These are phyloP conservation scores for Fusarium sp. DNA, from an alignment of 2,329 filamentous ascomycete genomes.

Conservation along the genomic window DNA sequence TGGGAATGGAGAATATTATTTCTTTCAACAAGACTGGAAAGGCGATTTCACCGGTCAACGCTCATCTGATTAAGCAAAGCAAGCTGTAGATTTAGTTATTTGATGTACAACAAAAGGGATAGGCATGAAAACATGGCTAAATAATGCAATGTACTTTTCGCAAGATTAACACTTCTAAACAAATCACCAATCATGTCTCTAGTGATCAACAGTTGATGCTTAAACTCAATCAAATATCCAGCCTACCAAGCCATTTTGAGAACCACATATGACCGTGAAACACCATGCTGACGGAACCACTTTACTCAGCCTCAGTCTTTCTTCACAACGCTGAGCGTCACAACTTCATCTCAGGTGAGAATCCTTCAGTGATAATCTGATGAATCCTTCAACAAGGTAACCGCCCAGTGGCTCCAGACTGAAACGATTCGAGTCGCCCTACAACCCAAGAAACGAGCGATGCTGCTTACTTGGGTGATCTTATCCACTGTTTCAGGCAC, in stretches of 20 bases:
- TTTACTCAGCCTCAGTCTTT: background rate
- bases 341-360: slow-evolving; percentile 11
- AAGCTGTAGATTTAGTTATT: slow-evolving; percentile 23
- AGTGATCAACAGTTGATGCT: background rate
- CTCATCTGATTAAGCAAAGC: slow-evolving; percentile 43
- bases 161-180: too few relatives aligned
- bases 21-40: slow-evolving; percentile 38
- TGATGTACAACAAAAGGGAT: background rate
- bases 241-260: background rate
- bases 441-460: background rate
- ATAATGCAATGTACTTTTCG: background rate
- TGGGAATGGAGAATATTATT: slow-evolving; percentile 44
- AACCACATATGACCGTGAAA: background rate
- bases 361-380: slow-evolving; percentile 15
- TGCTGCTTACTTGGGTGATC: background rate
- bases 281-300: background rate
- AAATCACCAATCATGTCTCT: too few relatives aligned
- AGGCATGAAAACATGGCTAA: background rate
- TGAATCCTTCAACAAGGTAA: background rate
- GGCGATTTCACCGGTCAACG: slow-evolving; percentile 42
- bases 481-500: background rate
- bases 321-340: background rate
- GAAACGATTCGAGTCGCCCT: slow-evolving; percentile 13
- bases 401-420: fast-evolving
- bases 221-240: background rate